These are phyloP conservation scores for Magnusiomyces sp. DNA, from an alignment of 1,139 yeast genomes.

Conservation along the genomic window DNA sequence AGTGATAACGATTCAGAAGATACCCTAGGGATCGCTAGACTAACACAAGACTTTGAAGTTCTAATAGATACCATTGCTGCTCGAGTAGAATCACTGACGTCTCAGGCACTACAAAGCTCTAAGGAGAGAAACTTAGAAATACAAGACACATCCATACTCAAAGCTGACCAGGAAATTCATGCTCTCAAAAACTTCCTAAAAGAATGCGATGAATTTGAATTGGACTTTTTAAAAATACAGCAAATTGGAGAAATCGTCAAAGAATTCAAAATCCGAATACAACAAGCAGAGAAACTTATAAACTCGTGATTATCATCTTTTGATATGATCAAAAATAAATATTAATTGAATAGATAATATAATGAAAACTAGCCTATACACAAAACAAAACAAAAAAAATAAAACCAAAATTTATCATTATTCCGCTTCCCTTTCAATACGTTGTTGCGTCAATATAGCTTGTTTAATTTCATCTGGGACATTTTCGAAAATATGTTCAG, in stretches of 20 bases:
- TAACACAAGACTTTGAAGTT: slow-evolving; percentile 9
- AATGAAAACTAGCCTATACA: too few relatives aligned
- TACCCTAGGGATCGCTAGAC: slow-evolving; percentile 9
- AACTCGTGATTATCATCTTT: too few relatives aligned
- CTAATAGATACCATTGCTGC: slow-evolving; percentile 8
- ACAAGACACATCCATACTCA: neutral
- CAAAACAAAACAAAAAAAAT: too few relatives aligned
- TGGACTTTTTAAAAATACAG: slow-evolving; percentile 57
- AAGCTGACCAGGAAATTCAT: slow-evolving; percentile 38
- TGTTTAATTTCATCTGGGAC: slow-evolving; percentile 42
- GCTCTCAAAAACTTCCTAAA: slow-evolving; percentile 38
- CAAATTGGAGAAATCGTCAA: slow-evolving; percentile 47
- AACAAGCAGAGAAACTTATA: too few relatives aligned
- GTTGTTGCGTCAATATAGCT: slow-evolving; percentile 53
- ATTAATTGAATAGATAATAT: too few relatives aligned
- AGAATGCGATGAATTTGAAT: slow-evolving; percentile 49
- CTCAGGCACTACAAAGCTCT: slow-evolving; percentile 21
- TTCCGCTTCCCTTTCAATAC: too few relatives aligned
- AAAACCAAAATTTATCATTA: too few relatives aligned
- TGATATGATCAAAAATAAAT: too few relatives aligned
- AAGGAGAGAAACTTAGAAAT: too few relatives aligned
- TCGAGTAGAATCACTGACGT: slow-evolving; percentile 21
- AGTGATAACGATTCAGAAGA: slow-evolving; percentile 6
- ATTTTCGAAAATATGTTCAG: slow-evolving; percentile 44
- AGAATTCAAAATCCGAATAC: slow-evolving; percentile 35